Evolutionary conservation across 2,329 filamentous ascomycete species (phyloP), one percentile per base, ranked within the genome.

Genomic region (Thelonectria rubi): DNA sequence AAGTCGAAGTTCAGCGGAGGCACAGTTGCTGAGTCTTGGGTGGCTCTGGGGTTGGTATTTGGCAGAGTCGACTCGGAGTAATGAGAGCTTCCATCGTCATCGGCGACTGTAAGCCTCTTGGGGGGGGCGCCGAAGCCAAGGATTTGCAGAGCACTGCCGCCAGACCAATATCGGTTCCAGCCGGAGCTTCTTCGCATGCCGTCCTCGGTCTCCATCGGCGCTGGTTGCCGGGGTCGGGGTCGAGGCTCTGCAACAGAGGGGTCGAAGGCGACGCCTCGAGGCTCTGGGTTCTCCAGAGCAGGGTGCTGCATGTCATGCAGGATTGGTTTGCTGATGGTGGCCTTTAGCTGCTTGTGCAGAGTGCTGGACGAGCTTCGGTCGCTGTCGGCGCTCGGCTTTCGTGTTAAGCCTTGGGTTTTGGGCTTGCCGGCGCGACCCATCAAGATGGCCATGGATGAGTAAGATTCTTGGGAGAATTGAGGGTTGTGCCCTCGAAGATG

Each of bases 151-250:
- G 88, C 85, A 66, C 89, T 91, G 55, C 90, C 90, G 52, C 89
- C 89, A 14, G 89, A 91, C 85, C 91, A 93, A 76, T 92, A 93
- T 55, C 86, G 81, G 75, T 91, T 92, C 90, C 90, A 93, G 49
- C 89, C 89, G 3, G 89, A 92, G 69, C 88, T 91, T 71, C 86
- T 82, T 57, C 87, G 82, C 18, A 80, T 78, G 46, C 77, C 77
- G 50, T 80, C 82, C 51, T 82, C 77, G 64, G 63, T 70, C 55
- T 73, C 76, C 63, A 64, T 67, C 62, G 57, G 78, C 60, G 63
- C 70, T 45, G 72, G 51, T 12, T 60, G 74, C 63, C 71, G 74
- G 64, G 74, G 72, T 57, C 76, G 79, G 60, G 74, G 72, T 58
- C 76, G 79, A 60, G 78, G 79, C 72, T 74, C 72, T 3, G 64